A percentile compares a stretch with the other conserved stretches of the same genome.
Conservation (phyloP, 495 filamentous ascomycete genomes). For the Lentithecium fluviatile region DNA sequence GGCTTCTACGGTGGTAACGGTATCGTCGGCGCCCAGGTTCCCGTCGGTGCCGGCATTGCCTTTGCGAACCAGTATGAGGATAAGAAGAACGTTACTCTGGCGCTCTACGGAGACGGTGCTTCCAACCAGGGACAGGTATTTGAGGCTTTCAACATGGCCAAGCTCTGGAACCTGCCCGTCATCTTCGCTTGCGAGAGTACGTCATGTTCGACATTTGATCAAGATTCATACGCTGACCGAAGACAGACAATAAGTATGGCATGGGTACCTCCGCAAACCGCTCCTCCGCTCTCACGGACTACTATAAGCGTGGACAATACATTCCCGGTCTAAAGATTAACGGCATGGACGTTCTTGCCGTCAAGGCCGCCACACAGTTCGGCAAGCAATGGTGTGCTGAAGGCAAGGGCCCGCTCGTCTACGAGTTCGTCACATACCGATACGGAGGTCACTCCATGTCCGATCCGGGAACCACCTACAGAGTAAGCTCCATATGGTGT, state of each 20-base stretch:
- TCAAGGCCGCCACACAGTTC: slow-evolving; percentile 92
- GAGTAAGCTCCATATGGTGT: slow-evolving; percentile 41
- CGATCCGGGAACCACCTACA: slow-evolving; percentile 98
- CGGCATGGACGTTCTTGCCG: slow-evolving; percentile 98
- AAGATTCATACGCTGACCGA: slow-evolving; percentile 19
- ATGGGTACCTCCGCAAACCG: slow-evolving; percentile 98
- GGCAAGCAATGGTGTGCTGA: slow-evolving; percentile 77
- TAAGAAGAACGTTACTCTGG: slow-evolving; percentile 78
- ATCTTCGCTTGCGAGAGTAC: slow-evolving; percentile 98
- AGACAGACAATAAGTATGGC: slow-evolving; percentile 97
- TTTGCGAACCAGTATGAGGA: slow-evolving; percentile 95
- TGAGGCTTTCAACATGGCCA: slow-evolving; percentile 99
- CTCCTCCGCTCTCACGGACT: slow-evolving; percentile 92
- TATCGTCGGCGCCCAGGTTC: slow-evolving; percentile 98
- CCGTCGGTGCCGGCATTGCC: slow-evolving; percentile 92
- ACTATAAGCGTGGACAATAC: slow-evolving; percentile 99
- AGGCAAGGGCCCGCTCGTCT: slow-evolving; percentile 87
- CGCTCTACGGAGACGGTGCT: slow-evolving; percentile 95
- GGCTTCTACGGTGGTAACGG: slow-evolving; percentile 98
- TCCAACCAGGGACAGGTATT: slow-evolving; percentile 99
- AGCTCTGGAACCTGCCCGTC: slow-evolving; percentile 94
- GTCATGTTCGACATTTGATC: not conserved
- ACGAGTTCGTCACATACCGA: slow-evolving; percentile 98
- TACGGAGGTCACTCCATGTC: slow-evolving; percentile 99
- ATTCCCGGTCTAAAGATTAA: slow-evolving; percentile 99